phyloP scores from a whole-genome alignment of 495 filamentous ascomycete species.

The Penicillium riverlandense region DNA sequence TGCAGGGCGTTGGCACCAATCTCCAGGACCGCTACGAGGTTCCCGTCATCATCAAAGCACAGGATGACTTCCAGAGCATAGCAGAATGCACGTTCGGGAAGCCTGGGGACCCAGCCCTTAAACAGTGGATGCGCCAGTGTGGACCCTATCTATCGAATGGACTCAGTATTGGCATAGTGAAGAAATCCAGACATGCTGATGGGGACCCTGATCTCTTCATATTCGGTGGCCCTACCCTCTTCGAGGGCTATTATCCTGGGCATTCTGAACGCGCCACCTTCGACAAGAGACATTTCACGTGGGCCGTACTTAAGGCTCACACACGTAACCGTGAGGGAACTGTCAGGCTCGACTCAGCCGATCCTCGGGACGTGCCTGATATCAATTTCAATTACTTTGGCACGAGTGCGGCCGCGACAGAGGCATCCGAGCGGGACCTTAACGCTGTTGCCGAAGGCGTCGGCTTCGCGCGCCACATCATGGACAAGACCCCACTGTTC shows the following conservation, averaged over 20 bases:
- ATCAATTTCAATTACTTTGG: constrained; percentile 54
- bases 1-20: constrained; percentile 53
- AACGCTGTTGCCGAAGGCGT: constrained; percentile 42
- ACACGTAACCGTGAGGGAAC: constrained; percentile 44
- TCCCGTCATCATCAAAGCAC: constrained; percentile 28
- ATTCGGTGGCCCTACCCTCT: constrained; percentile 43
- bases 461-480: constrained; percentile 31
- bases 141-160: constrained; percentile 43
- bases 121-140: constrained; percentile 31
- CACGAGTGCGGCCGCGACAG: constrained; percentile 15
- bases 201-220: constrained; percentile 40
- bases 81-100: constrained; percentile 33
- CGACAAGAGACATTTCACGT: constrained; percentile 25
- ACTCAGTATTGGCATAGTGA: constrained; percentile 32
- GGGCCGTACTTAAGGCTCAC: constrained; percentile 44
- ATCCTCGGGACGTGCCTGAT: constrained; percentile 47
- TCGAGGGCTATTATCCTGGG: constrained; percentile 28
- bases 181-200: constrained; percentile 26
- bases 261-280: constrained; percentile 12
- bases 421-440: constrained; percentile 33
- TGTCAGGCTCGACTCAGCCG: constrained; percentile 37
- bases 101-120: constrained; percentile 35
- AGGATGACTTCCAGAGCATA: constrained; percentile 31
- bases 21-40: constrained; percentile 53
- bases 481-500: not conserved